Evolutionary conservation across 2,329 filamentous ascomycete genomes (phyloP).

Genomic region (Hymenoscyphus albidus): DNA sequence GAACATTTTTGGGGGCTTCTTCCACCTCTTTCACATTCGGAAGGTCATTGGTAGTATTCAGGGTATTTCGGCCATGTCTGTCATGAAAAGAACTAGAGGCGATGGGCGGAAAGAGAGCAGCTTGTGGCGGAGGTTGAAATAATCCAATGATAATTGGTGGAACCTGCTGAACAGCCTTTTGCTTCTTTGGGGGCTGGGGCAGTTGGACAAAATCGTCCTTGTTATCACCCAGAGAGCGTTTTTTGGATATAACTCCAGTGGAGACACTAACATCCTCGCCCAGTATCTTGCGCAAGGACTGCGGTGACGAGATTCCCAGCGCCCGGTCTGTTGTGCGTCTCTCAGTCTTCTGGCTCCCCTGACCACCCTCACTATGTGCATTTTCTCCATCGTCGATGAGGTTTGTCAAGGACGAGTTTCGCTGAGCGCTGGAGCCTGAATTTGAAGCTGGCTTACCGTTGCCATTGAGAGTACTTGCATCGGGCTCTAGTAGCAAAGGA

Average conservation of each 20-base stretch:
- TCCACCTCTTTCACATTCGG: constrained; percentile 19
- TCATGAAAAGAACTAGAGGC: constrained; percentile 53
- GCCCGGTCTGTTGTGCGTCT: constrained; percentile 21
- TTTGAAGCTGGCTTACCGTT: constrained; percentile 19
- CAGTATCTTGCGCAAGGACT: constrained; percentile 35
- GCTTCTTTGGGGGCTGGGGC: constrained; percentile 62
- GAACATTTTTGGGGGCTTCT: constrained; percentile 4
- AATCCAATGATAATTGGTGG: constrained; percentile 64
- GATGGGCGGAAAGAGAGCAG: constrained; percentile 61
- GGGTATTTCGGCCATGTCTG: constrained; percentile 40
- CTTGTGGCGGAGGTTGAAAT: constrained; percentile 55
- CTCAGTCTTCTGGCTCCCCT: constrained; percentile 14
- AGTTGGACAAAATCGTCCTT: constrained; percentile 63
- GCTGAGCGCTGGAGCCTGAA: constrained; percentile 10
- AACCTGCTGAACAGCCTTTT: constrained; percentile 53
- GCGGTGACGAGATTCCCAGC: constrained; percentile 34
- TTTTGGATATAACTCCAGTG: constrained; percentile 43
- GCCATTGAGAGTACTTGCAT: constrained; percentile 36
- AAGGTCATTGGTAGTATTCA: constrained; percentile 32
- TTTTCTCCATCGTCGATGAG: constrained; percentile 34
- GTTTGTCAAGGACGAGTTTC: constrained; percentile 16
- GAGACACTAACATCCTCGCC: constrained; percentile 31
- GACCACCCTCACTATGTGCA: constrained; percentile 16
- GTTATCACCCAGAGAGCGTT: constrained; percentile 46
- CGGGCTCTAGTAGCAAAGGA: constrained; percentile 48